Conservation (phyloP, 2,329 filamentous ascomycete genomes). For the Xylariaceae sp. region DNA sequence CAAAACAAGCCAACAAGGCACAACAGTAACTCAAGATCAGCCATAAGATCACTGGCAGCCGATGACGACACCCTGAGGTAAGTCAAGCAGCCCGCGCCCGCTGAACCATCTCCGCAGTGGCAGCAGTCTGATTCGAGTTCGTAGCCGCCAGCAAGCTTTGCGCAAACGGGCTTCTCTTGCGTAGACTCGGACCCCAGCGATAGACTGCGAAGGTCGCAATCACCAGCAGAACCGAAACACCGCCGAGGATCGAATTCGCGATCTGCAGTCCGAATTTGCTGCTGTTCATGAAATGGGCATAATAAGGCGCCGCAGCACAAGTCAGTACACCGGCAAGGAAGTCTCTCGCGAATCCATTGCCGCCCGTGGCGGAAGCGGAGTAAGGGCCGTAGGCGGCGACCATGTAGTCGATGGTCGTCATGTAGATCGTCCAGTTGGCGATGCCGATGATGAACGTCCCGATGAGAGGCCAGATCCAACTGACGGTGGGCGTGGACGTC, state of each 20-base stretch:
- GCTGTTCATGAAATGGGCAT: too few relatives aligned
- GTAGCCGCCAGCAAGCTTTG: too few relatives aligned
- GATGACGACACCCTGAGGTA: too few relatives aligned
- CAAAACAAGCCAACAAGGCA: too few relatives aligned
- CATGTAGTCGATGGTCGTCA: constrained; percentile 66
- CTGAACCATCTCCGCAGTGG: too few relatives aligned
- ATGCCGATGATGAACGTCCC: constrained; percentile 58
- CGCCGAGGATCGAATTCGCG: constrained; percentile 49
- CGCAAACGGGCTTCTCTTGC: constrained; percentile 49
- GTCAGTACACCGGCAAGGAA: constrained; percentile 62
- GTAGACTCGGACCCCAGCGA: constrained; percentile 49
- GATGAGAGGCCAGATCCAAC: constrained; percentile 60
- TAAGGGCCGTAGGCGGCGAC: constrained; percentile 64
- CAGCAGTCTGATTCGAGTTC: too few relatives aligned
- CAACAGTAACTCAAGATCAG: too few relatives aligned
- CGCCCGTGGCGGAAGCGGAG: constrained; percentile 62
- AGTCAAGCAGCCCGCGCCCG: too few relatives aligned
- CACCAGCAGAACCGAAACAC: constrained; percentile 46
- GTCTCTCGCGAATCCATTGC: constrained; percentile 63
- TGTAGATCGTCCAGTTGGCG: constrained; percentile 61
- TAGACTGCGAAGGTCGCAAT: constrained; percentile 54
- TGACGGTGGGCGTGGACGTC: constrained; percentile 50
- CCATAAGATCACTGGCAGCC: too few relatives aligned
- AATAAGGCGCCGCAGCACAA: constrained; percentile 54
- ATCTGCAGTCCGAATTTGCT: too few relatives aligned